Evolutionary conservation across 345 rosid genomes (phyloP).

Genomic region (Salix udensis): DNA sequence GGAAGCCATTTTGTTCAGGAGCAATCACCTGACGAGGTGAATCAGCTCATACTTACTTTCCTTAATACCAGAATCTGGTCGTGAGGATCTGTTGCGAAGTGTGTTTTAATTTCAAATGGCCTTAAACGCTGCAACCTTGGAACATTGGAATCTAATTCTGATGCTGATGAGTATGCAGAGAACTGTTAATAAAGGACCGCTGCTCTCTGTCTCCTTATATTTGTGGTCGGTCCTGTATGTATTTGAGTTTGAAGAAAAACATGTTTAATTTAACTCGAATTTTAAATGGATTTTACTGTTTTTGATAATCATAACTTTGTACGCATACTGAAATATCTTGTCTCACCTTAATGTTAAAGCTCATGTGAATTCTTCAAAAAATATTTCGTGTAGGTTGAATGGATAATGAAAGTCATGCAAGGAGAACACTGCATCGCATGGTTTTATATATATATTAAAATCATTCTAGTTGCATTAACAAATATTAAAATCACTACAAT

Average conservation of each 20-base stretch:
- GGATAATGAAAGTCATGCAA: too few species aligned
- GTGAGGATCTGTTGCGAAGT: not conserved
- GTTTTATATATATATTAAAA: not conserved
- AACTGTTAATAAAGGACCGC: not conserved
- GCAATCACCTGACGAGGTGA: slow-evolving; percentile 49
- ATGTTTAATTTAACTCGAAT: not conserved
- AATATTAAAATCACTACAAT: too few species aligned
- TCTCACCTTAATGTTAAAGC: too few species aligned
- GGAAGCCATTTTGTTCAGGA: slow-evolving; percentile 58
- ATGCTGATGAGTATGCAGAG: not conserved
- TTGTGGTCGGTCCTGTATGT: not conserved
- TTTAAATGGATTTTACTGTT: too few species aligned
- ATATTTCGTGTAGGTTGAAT: too few species aligned
- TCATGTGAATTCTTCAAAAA: too few species aligned
- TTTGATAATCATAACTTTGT: too few species aligned
- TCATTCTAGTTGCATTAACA: too few species aligned
- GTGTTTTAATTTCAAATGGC: too few species aligned
- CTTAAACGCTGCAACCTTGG: not conserved
- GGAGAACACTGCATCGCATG: not conserved
- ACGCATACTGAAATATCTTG: too few species aligned
- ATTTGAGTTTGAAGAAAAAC: not conserved
- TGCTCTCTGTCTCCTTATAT: not conserved
- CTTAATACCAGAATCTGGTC: slow-evolving; percentile 20
- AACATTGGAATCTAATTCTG: not conserved
- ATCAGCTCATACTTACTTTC: slow-evolving; percentile 42